phyloP scores from a whole-genome alignment of 495 filamentous ascomycete genomes.

The Halenospora varia region DNA sequence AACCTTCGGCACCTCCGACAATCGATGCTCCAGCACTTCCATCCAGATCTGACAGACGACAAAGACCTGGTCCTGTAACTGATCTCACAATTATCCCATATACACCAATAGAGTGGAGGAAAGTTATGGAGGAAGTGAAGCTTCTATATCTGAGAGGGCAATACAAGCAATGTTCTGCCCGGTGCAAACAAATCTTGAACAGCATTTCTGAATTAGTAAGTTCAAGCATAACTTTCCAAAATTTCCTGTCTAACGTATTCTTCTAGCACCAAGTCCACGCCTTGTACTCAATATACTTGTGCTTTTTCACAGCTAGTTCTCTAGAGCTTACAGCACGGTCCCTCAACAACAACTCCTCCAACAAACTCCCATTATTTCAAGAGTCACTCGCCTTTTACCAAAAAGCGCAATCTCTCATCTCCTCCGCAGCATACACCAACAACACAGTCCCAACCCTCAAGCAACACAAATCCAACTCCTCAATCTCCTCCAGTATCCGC shows the following conservation, averaged over 20 bases:
- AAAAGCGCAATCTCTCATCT: slow-evolving; percentile 37
- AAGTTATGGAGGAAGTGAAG: slow-evolving; percentile 24
- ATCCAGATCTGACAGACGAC: not conserved
- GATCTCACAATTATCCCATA: slow-evolving; percentile 19
- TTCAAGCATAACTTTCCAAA: not conserved
- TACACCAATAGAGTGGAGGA: slow-evolving; percentile 20
- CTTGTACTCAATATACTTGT: slow-evolving; percentile 46
- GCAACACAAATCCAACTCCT: slow-evolving; percentile 31
- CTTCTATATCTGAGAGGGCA: slow-evolving; percentile 16
- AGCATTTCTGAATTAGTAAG: slow-evolving; percentile 17
- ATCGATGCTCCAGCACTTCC: not conserved
- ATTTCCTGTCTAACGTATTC: too few species aligned
- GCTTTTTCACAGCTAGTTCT: slow-evolving; percentile 50
- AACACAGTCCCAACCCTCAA: slow-evolving; percentile 30
- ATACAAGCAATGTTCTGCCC: slow-evolving; percentile 19
- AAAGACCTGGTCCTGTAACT: slow-evolving; percentile 15
- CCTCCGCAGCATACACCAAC: slow-evolving; percentile 25
- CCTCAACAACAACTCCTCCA: slow-evolving; percentile 37
- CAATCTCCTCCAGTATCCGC: slow-evolving; percentile 36
- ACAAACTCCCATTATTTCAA: slow-evolving; percentile 40
- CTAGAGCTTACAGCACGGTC: slow-evolving; percentile 48
- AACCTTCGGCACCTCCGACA: not conserved
- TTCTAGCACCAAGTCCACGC: slow-evolving; percentile 26
- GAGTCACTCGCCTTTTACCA: slow-evolving; percentile 44
- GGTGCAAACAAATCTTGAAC: slow-evolving; percentile 20